Percentiles rank a stretch among this genome's conserved stretches.
Conservation (phyloP, 306 rosid genomes). For the Vigna trinervia region DNA sequence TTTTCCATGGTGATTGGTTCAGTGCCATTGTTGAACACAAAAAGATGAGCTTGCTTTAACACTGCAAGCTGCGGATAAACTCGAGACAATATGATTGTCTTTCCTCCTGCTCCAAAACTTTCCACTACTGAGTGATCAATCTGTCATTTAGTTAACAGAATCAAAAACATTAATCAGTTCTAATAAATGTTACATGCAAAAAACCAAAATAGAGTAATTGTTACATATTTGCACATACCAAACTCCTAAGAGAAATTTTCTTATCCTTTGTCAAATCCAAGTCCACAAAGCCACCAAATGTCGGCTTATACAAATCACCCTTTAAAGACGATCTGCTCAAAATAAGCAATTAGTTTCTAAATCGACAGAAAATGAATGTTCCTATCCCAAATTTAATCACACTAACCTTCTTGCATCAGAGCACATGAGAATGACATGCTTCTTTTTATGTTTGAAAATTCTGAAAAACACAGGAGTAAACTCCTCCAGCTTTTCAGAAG, state of each 20-base stretch:
- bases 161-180: not conserved
- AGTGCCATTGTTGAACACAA: constrained; percentile 79
- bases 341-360: not conserved
- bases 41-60: constrained; percentile 55
- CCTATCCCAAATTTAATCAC: not conserved
- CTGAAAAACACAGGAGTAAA: constrained; percentile 92
- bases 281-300: constrained; percentile 86
- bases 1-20: constrained; percentile 63
- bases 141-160: constrained; percentile 43
- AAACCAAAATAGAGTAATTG: not conserved
- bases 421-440: constrained; percentile 77
- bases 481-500: constrained; percentile 68
- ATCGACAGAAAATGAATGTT: not conserved
- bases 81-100: constrained; percentile 76
- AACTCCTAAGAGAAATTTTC: constrained; percentile 77
- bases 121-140: constrained; percentile 93
- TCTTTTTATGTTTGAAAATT: constrained; percentile 62
- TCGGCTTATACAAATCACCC: constrained; percentile 58
- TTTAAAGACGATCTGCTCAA: constrained; percentile 65
- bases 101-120: constrained; percentile 81
- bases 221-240: constrained; percentile 58
- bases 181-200: not conserved
- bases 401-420: constrained; percentile 81
- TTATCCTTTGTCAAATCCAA: constrained; percentile 57
- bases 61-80: constrained; percentile 78